These are phyloP conservation scores for Striga asiatica DNA, from an alignment of 257 asterid genomes.

Conservation along the genomic window DNA sequence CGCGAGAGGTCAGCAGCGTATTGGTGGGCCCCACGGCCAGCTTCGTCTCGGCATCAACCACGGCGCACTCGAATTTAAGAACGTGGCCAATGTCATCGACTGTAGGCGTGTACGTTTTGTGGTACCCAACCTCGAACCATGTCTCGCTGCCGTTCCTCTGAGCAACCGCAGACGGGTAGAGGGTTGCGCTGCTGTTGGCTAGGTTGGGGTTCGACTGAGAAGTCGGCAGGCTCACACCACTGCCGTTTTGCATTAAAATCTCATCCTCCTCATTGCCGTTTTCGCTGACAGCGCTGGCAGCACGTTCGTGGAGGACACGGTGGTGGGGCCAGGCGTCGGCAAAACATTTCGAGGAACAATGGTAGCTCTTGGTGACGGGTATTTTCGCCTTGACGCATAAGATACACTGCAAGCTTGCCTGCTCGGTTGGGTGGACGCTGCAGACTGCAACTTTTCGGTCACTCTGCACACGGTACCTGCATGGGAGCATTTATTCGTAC, in stretches of 20 bases:
- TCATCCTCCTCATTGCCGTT: conserved; percentile 89
- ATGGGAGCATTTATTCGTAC: conserved; percentile 13
- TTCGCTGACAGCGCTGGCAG: conserved; percentile 65
- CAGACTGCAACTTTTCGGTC: conserved; percentile 81
- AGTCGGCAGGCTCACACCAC: conserved; percentile 37
- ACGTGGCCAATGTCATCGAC: conserved; percentile 85
- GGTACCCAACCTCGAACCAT: conserved; percentile 86
- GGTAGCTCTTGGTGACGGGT: conserved; percentile 78
- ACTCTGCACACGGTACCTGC: conserved; percentile 94
- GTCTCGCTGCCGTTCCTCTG: conserved; percentile 85
- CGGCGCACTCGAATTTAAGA: conserved; percentile 84
- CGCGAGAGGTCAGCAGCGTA: conserved; percentile 71
- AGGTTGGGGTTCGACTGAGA: conserved; percentile 53
- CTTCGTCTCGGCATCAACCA: conserved; percentile 60
- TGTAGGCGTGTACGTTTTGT: conserved; percentile 83
- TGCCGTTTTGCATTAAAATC: conserved; percentile 55
- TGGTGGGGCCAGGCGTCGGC: conserved; percentile 95
- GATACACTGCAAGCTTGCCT: conserved; percentile 88
- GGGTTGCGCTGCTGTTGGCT: conserved; percentile 38
- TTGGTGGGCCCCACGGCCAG: conserved; percentile 49
- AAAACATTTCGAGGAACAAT: conserved; percentile 85
- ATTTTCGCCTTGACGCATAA: conserved; percentile 87
- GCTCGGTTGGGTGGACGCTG: conserved; percentile 90
- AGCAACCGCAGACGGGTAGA: conserved; percentile 67
- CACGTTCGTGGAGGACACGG: conserved; percentile 89